phyloP scores from a whole-genome alignment of 352 stramenopile genomes.

The Pythium sp. region DNA sequence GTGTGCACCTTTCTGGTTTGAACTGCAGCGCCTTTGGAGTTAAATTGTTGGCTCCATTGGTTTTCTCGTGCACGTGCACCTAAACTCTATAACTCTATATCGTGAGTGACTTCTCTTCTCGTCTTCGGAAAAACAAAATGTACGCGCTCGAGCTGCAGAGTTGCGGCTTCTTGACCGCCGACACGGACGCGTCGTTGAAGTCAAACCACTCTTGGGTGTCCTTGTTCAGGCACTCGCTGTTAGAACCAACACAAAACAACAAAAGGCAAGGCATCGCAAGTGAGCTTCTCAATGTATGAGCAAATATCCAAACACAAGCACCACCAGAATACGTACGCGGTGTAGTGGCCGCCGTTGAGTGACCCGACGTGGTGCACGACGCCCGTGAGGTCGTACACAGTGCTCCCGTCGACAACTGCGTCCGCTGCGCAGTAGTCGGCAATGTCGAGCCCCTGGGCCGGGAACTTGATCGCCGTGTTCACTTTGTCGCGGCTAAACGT shows the following conservation, averaged over 20 bases:
- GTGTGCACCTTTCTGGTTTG: not conserved
- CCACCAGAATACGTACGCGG: conserved; percentile 39
- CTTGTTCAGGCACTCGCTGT: conserved; percentile 63
- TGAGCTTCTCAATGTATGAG: not conserved
- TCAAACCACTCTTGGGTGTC: conserved; percentile 77
- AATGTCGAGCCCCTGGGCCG: conserved; percentile 56
- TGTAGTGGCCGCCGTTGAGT: conserved; percentile 83
- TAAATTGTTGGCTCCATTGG: not conserved
- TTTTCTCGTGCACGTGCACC: not conserved
- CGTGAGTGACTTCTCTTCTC: conserved; percentile 56
- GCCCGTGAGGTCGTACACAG: conserved; percentile 72
- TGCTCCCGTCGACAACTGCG: conserved; percentile 63
- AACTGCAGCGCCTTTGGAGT: too few relatives aligned
- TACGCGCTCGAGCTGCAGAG: conserved; percentile 65
- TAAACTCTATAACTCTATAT: conserved; percentile 29
- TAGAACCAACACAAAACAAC: not conserved
- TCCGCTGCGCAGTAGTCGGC: conserved; percentile 65
- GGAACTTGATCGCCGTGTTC: conserved; percentile 61
- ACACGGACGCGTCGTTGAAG: conserved; percentile 77
- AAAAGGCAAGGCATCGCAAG: not conserved
- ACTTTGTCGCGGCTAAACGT: conserved; percentile 79
- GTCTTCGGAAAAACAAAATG: conserved; percentile 76
- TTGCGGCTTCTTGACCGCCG: conserved; percentile 60
- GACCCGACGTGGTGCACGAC: conserved; percentile 80
- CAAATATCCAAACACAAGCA: not conserved